These are phyloP conservation scores for Dendrobium officinale DNA, from an alignment of 106 monocot species.

Conservation along the genomic window DNA sequence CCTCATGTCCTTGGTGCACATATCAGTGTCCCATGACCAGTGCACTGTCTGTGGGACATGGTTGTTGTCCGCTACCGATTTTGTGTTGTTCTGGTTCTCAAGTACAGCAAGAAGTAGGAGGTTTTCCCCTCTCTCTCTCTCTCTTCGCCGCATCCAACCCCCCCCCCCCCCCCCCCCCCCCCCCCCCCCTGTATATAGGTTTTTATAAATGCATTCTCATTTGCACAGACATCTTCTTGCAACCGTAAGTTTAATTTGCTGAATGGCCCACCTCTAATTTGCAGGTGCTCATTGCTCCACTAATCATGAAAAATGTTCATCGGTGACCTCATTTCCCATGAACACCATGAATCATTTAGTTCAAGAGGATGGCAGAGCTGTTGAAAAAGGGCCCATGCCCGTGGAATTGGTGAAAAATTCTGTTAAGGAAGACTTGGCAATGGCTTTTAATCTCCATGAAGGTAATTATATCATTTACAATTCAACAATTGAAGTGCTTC, in stretches of 20 bases:
- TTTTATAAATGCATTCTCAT: not conserved
- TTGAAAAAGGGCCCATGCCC: conserved; percentile 33
- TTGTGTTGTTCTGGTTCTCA: conserved; percentile 16
- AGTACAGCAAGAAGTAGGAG: conserved; percentile 13
- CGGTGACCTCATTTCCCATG: not conserved
- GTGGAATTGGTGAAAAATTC: conserved; percentile 30
- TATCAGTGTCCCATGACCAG: conserved; percentile 13
- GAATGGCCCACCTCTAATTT: not conserved
- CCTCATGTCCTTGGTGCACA: conserved; percentile 18
- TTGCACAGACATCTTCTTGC: not conserved
- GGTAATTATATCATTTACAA: conserved; percentile 15
- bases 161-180: no score
- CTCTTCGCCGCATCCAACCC: not conserved
- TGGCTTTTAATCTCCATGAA: conserved; percentile 8
- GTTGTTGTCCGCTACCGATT: conserved; percentile 15
- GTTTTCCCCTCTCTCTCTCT: not conserved
- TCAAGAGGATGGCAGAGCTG: conserved; percentile 14
- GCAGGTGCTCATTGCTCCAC: conserved; percentile 24
- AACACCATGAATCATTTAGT: conserved; percentile 10
- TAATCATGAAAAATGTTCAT: conserved; percentile 5
- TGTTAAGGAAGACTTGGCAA: conserved; percentile 12
- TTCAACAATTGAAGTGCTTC: not conserved
- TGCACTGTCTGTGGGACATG: conserved; percentile 9
- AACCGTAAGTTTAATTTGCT: not conserved
- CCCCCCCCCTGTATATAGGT: not conserved